Base-by-base conservation (phyloP, 345 rosid genomes). In the Arabis hirsuta region DNA sequence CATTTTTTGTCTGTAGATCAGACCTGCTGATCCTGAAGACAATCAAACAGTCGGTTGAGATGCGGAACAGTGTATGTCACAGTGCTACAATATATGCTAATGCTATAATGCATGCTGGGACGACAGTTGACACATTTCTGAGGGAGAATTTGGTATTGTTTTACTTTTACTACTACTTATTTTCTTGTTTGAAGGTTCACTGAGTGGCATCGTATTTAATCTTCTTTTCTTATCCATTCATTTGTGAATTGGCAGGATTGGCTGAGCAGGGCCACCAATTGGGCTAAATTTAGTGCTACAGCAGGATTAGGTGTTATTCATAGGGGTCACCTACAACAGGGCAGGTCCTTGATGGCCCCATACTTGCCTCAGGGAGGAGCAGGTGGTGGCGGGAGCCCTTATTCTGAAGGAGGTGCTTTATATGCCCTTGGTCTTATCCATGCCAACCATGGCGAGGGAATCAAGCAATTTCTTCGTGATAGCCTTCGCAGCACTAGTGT, bases 61-160 rank as follows among this genome's bases (percentile, higher is more conserved):
- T 92, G 96, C 84, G 99, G 77, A 92, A 96, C 74, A 92, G 99
- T 73, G 97, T 96, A 47, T 96, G 99, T 62, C 99, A 96, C 69
- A 96, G 99, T 76, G 99, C 99, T 36, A 96, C 98, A 69, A 92
- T 96, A 72, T 89, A 90, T 81, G 92, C 99, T 31, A 90, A 96
- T 82, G 99, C 99, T 27, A 85, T 96, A 58, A 96, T 96, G 99
- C 99, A 96, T 82, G 99, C 99, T 81, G 99, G 99, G 64, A 96
- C 99, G 26, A 92, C 99, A 29, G 99, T 96, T 61, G 98, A 96
- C 79, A 96, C 99, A 2, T 96, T 96, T 80, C 88, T 96, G 31
- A 87, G 98, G 83, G 99, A 96, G 71, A 96, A 96, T 82, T 74
- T 92, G 89, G 99, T 96, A 77, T 71, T 55, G n/a, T 14, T 65